Evolutionary conservation across 345 rosid species (phyloP).

Genomic region (Garcia nutans): DNA sequence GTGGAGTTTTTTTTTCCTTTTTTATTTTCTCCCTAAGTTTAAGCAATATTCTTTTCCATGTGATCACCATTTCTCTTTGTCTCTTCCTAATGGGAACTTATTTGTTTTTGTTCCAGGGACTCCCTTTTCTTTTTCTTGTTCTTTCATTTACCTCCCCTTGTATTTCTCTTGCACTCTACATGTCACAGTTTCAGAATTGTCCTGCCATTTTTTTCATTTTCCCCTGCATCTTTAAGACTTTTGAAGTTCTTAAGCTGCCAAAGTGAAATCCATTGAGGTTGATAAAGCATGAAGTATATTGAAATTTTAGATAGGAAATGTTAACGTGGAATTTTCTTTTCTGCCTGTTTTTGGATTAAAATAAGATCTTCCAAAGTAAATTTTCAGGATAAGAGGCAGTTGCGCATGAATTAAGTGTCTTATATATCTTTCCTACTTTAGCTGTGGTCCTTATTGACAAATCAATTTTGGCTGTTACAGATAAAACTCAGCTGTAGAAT

Average conservation of each 20-base stretch:
- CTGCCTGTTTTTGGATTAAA: background rate
- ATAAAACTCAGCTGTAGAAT: constrained; percentile 16
- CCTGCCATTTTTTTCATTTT: background rate
- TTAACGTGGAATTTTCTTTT: background rate
- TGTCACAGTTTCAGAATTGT: background rate
- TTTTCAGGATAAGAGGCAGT: background rate
- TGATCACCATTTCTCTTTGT: constrained; percentile 9
- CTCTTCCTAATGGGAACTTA: background rate
- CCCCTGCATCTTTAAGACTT: background rate
- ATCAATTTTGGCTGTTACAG: constrained; percentile 16
- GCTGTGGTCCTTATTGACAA: constrained; percentile 20
- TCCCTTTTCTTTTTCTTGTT: background rate
- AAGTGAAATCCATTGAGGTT: background rate
- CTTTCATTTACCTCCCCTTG: background rate
- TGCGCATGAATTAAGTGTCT: background rate
- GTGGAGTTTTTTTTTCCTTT: background rate
- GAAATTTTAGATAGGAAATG: constrained; percentile 3
- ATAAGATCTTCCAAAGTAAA: background rate
- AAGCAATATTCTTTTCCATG: background rate
- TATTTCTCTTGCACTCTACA: background rate
- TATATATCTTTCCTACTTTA: background rate
- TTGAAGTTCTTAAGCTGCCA: constrained; percentile 1
- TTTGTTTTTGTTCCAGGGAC: background rate
- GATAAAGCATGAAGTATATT: background rate
- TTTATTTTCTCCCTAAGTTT: background rate